Evolutionary conservation across 305 asterid species (phyloP).

Genomic region (Lippia alba): DNA sequence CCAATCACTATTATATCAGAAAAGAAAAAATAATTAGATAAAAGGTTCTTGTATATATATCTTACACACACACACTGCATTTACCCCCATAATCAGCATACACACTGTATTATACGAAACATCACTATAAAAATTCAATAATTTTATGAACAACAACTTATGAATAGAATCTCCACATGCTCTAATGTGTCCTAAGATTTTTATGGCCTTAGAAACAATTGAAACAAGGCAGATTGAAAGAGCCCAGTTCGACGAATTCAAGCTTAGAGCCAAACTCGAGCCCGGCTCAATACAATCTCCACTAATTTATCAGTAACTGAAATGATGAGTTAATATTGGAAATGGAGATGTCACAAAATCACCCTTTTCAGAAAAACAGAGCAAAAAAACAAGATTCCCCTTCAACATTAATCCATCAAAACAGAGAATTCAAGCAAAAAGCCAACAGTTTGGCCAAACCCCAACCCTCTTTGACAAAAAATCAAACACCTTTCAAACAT

Average conservation of each 20-base stretch:
- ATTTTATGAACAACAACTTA: conserved; percentile 17
- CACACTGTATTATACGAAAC: conserved; percentile 3
- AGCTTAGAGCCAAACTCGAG: background rate
- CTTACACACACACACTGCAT: background rate
- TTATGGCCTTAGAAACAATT: conserved; percentile 2
- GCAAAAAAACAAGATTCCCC: background rate
- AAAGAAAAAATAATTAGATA: conserved; percentile 5
- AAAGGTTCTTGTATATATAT: background rate
- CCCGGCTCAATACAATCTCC: background rate
- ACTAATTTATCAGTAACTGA: background rate
- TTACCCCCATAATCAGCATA: background rate
- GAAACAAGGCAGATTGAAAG: no score
- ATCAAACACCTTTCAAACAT: conserved; percentile 19
- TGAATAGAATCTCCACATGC: conserved; percentile 25
- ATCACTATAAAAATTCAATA: conserved; percentile 25
- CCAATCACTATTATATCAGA: background rate
- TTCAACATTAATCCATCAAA: conserved; percentile 7
- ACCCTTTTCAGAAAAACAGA: background rate
- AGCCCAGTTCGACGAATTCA: no score
- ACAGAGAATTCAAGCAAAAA: conserved; percentile 27
- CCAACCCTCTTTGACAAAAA: conserved; percentile 3
- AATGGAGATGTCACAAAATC: background rate
- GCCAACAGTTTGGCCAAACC: background rate
- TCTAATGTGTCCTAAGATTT: background rate
- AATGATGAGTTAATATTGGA: background rate